Evolutionary conservation across 768 basidiomycete genomes (phyloP).

Genomic region (Mycena maculata): DNA sequence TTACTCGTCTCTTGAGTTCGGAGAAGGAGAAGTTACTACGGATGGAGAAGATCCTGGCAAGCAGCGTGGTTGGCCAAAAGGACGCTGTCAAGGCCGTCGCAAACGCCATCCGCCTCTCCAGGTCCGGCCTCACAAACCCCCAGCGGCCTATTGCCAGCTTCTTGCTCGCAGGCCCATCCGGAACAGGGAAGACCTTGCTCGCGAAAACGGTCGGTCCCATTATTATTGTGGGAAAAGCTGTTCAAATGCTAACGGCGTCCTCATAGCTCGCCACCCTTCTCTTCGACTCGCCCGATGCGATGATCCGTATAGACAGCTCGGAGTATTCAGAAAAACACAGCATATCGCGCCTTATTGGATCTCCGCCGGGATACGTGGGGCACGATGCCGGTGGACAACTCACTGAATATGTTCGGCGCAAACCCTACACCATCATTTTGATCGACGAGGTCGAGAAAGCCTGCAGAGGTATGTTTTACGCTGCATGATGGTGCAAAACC

Average conservation of each 20-base stretch:
- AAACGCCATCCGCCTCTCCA: constrained; percentile 91
- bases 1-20: constrained; percentile 85
- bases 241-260: constrained; percentile 15
- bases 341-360: constrained; percentile 63
- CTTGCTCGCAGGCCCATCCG: constrained; percentile 91
- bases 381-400: constrained; percentile 91
- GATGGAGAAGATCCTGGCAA: constrained; percentile 86
- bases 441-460: constrained; percentile 95
- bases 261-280: constrained; percentile 84
- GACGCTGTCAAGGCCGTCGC: constrained; percentile 94
- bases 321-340: constrained; percentile 88
- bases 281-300: constrained; percentile 91
- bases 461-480: constrained; percentile 59
- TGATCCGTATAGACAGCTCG: constrained; percentile 93
- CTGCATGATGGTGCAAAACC: too few relatives aligned
- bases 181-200: constrained; percentile 91
- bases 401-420: constrained; percentile 92
- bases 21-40: constrained; percentile 89
- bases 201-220: constrained; percentile 79
- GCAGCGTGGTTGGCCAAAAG: constrained; percentile 88
- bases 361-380: constrained; percentile 91
- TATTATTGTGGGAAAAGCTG: neutral
- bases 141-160: constrained; percentile 92
- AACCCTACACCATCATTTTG: constrained; percentile 88
- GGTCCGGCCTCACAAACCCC: constrained; percentile 93